phyloP scores from a whole-genome alignment of 2,329 filamentous ascomycete genomes.

The Periconia sp. region DNA sequence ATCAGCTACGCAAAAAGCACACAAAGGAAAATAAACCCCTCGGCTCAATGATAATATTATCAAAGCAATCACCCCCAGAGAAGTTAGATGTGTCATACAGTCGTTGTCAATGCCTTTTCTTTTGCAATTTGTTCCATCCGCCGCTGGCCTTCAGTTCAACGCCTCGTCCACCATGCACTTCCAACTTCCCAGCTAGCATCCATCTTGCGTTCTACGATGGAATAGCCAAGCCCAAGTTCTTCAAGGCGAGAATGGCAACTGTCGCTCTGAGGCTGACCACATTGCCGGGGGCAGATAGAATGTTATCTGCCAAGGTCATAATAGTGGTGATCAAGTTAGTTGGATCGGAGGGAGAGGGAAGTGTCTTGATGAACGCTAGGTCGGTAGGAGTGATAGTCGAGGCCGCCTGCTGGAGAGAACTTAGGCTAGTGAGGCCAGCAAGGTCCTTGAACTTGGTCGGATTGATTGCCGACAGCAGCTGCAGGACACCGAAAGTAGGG shows the following conservation, averaged over 20 bases:
- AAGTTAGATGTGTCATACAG: too few relatives aligned
- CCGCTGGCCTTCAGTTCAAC: too few relatives aligned
- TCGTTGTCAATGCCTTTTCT: too few relatives aligned
- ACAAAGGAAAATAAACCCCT: too few relatives aligned
- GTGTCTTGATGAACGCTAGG: conserved; percentile 18
- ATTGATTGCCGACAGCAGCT: conserved; percentile 22
- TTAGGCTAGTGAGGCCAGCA: conserved; percentile 13
- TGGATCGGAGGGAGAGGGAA: conserved; percentile 15
- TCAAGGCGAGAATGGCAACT: conserved; percentile 10
- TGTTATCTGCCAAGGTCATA: conserved; percentile 13
- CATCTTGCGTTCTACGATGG: too few relatives aligned
- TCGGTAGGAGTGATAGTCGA: conserved; percentile 13
- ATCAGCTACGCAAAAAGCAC: too few relatives aligned
- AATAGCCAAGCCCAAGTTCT: conserved; percentile 20
- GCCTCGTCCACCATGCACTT: too few relatives aligned
- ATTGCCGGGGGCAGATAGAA: conserved; percentile 17
- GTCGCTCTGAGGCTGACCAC: conserved; percentile 21
- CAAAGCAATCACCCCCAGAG: too few relatives aligned
- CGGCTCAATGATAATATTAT: too few relatives aligned
- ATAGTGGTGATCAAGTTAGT: conserved; percentile 19
- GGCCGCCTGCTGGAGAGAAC: conserved; percentile 13
- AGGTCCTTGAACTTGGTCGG: conserved; percentile 19
- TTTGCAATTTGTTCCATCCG: too few relatives aligned
- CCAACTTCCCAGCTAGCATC: too few relatives aligned
- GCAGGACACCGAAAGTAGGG: conserved; percentile 21